phyloP scores from a whole-genome alignment of 2,329 filamentous ascomycete species.

The Fusarium pseudonygamai region DNA sequence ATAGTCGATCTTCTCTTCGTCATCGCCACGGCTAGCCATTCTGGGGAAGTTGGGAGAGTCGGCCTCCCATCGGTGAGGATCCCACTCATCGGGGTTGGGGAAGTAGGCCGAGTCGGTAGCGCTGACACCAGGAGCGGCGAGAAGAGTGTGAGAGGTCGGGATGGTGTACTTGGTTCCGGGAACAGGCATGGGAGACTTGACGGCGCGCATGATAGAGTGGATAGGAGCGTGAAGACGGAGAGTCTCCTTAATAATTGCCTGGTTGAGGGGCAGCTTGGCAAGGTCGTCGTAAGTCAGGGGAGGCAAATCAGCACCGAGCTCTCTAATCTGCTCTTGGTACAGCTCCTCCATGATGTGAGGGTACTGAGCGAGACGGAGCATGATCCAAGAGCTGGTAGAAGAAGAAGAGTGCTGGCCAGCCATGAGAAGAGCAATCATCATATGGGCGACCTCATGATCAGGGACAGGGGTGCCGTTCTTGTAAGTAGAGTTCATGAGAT shows the following conservation, averaged over 20 bases:
- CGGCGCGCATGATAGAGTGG: slow-evolving; percentile 92
- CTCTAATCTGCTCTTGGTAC: slow-evolving; percentile 80
- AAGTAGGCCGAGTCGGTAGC: slow-evolving; percentile 79
- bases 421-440: slow-evolving; percentile 95
- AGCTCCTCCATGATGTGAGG: slow-evolving; percentile 84
- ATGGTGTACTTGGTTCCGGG: slow-evolving; percentile 85
- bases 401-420: slow-evolving; percentile 91
- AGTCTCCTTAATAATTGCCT: slow-evolving; percentile 89
- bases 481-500: slow-evolving; percentile 85
- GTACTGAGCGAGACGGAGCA: slow-evolving; percentile 80
- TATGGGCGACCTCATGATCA: slow-evolving; percentile 86
- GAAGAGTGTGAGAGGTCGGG: slow-evolving; percentile 80
- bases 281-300: slow-evolving; percentile 81
- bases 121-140: slow-evolving; percentile 86
- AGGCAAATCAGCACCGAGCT: slow-evolving; percentile 78
- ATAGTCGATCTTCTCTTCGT: slow-evolving; percentile 87
- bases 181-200: slow-evolving; percentile 87
- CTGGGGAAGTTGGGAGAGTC: slow-evolving; percentile 65
- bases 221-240: slow-evolving; percentile 92
- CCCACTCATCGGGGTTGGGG: slow-evolving; percentile 83
- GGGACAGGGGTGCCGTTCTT: slow-evolving; percentile 83
- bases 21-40: slow-evolving; percentile 58
- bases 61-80: slow-evolving; percentile 89
- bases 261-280: slow-evolving; percentile 80
- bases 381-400: slow-evolving; percentile 85